Conservation (phyloP, 2,329 filamentous ascomycete genomes). For the Dactylonectria estremocensis region DNA sequence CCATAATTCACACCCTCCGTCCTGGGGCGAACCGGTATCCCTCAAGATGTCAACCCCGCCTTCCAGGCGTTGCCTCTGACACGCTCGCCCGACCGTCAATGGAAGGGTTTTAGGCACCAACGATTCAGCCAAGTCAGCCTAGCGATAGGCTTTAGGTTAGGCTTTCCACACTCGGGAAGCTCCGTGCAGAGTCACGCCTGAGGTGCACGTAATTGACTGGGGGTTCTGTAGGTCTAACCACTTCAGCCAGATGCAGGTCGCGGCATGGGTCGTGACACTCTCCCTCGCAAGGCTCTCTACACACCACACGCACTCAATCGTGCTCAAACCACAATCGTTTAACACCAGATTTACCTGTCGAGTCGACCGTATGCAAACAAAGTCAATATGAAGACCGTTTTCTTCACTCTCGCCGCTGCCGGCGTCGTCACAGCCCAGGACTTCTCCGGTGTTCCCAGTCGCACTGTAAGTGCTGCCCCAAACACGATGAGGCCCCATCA, state of each 20-base stretch:
- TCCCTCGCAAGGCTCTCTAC: too few species aligned
- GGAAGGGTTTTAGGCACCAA: not conserved
- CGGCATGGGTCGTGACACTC: too few species aligned
- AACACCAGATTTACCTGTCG: conserved; percentile 18
- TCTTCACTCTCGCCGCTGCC: conserved; percentile 52
- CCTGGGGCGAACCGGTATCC: not conserved
- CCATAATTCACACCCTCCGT: not conserved
- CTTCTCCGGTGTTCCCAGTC: conserved; percentile 54
- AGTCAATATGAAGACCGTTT: conserved; percentile 59
- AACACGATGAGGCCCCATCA: not conserved
- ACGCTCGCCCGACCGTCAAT: not conserved
- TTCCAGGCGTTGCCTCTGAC: not conserved
- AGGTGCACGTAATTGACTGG: too few species aligned
- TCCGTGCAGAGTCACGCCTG: not conserved
- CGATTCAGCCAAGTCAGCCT: not conserved
- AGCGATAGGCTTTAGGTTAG: not conserved
- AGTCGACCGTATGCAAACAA: conserved; percentile 3
- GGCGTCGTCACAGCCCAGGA: conserved; percentile 58
- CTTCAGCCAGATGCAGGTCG: too few species aligned
- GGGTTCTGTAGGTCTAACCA: too few species aligned
- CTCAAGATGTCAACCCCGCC: not conserved
- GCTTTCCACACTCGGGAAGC: not conserved
- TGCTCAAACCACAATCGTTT: conserved; percentile 23
- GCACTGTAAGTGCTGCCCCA: conserved; percentile 56
- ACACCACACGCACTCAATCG: not conserved